Conservation (phyloP, 176 grass and related monocot genomes). For the Metroxylon sagu region DNA sequence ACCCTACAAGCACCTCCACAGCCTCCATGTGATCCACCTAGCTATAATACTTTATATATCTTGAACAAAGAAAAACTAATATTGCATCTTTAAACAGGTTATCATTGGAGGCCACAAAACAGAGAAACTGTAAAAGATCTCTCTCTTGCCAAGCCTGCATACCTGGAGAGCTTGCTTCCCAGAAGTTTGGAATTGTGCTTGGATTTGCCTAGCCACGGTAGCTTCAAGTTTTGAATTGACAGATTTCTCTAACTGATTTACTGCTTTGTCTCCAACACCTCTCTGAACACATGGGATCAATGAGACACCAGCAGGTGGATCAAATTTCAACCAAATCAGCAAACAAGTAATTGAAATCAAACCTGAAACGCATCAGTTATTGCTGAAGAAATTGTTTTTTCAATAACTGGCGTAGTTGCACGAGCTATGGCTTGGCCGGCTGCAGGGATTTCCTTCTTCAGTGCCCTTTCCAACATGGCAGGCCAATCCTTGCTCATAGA, state of each 20-base stretch:
- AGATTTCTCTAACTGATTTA: slow-evolving; percentile 86
- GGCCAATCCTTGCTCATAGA: slow-evolving; percentile 75
- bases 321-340: neutral
- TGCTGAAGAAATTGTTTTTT: slow-evolving; percentile 66
- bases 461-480: slow-evolving; percentile 49
- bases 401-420: slow-evolving; percentile 54
- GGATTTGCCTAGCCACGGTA: slow-evolving; percentile 67
- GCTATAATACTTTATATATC: too few species aligned
- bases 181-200: slow-evolving; percentile 75
- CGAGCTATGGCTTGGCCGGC: slow-evolving; percentile 60
- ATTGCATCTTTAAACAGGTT: too few species aligned
- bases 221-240: slow-evolving; percentile 66
- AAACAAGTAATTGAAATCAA: slow-evolving; percentile 5
- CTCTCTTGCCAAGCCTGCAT: slow-evolving; percentile 11
- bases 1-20: too few species aligned
- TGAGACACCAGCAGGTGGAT: slow-evolving; percentile 9
- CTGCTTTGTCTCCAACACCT: slow-evolving; percentile 71
- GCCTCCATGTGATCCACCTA: too few species aligned
- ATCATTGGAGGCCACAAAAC: too few species aligned
- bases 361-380: slow-evolving; percentile 92
- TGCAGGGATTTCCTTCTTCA: slow-evolving; percentile 78
- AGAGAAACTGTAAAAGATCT: too few species aligned
- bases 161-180: slow-evolving; percentile 81
- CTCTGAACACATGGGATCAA: slow-evolving; percentile 37
- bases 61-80: too few species aligned